Base-by-base conservation (phyloP, 495 filamentous ascomycete genomes). In the Sabuloglossum arenarium region DNA sequence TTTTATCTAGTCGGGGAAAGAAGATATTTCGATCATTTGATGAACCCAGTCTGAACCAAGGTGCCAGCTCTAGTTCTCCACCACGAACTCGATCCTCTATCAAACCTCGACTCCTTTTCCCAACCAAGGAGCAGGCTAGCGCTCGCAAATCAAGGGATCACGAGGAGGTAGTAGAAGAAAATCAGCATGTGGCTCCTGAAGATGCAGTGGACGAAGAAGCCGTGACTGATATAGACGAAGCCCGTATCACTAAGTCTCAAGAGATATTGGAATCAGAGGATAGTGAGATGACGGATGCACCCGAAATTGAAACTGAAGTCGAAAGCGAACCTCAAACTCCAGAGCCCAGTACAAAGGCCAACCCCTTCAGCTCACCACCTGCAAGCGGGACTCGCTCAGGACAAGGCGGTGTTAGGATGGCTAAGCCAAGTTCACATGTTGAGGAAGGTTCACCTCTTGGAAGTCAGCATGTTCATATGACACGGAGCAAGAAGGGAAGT, bases 71-170 rank as follows among this genome's bases (percentile, higher is more conserved):
- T 14, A 71, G 71, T 10, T 74, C 76, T 28, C 25, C 61, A 42
- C 55, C 66, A 3, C 66, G 64, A 27, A 85, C 81, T 29, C 82
- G 86, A 51, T 79, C 81, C 0, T 75, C 81, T 1, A 75, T 94
- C 68, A 86, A 87, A 63, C 90, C 90, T 1, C 84, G 88, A 34
- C 75, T 88, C 14, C 79, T 98, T 10, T 98, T 95, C 70, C 81
- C 86, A 14, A 67, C 71, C 23, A 66, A 71, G 11, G 64, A 70
- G 37, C 63, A 73, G 57, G 64, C 52, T 16, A 61, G 55, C 0
- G 60, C 63, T 16, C 67, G 66, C 43, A 58, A 66, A 34, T 23
- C 37, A 39, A 54, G 62, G 51, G 64, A 63, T 34, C 5, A 21
- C 6, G 65, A 65, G 21, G 10, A 59, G 1, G 39, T 21, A 3